Percentiles rank a stretch among this genome's conserved stretches.
Conservation (phyloP, 495 filamentous ascomycete genomes). For the Apiosordaria backusii region DNA sequence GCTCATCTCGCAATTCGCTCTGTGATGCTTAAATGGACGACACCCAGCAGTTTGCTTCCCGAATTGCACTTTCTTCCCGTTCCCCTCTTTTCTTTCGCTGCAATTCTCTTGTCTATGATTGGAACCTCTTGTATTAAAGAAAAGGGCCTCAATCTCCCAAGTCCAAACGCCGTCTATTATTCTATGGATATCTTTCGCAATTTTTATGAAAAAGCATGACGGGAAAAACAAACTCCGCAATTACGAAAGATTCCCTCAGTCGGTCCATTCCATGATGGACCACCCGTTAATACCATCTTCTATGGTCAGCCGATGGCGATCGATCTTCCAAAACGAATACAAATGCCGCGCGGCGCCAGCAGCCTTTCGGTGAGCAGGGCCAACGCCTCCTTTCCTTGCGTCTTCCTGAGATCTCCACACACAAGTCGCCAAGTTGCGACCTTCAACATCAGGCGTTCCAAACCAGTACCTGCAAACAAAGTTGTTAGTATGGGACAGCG, state of each 20-base stretch:
- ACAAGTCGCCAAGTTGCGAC: constrained; percentile 71
- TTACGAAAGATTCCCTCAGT: constrained; percentile 11
- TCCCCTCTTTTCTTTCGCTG: background rate
- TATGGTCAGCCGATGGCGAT: constrained; percentile 60
- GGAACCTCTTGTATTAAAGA: background rate
- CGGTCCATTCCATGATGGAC: constrained; percentile 57
- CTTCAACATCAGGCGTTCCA: constrained; percentile 59
- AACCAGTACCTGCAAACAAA: constrained; percentile 65
- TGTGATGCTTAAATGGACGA: constrained; percentile 30
- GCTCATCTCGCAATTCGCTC: constrained; percentile 13
- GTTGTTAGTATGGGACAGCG: constrained; percentile 5
- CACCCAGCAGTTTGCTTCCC: constrained; percentile 10
- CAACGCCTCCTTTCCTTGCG: constrained; percentile 62
- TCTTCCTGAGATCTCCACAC: constrained; percentile 70
- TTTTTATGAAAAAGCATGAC: background rate
- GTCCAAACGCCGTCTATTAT: background rate
- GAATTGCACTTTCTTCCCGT: background rate
- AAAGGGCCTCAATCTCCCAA: background rate
- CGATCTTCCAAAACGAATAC: constrained; percentile 60
- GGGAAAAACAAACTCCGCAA: background rate
- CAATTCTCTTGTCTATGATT: background rate
- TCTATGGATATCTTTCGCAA: constrained; percentile 18
- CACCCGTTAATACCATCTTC: constrained; percentile 53
- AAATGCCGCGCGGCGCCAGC: constrained; percentile 46
- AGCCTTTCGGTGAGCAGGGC: constrained; percentile 54